Conservation (phyloP, 177 flowering plant genomes). For the Viscum album region DNA sequence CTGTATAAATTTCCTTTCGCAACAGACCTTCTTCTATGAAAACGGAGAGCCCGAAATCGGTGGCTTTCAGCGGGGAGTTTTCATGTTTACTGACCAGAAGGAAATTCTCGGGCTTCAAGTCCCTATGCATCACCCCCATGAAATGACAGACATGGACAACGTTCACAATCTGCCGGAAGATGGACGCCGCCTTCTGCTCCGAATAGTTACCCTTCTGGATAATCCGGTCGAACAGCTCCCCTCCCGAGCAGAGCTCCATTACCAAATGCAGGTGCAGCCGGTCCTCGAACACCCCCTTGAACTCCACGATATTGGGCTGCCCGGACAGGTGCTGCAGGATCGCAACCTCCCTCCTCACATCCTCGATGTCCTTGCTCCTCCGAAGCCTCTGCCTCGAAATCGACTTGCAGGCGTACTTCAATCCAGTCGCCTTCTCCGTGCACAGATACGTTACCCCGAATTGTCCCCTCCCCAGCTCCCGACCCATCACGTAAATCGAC, state of each 20-base stretch:
- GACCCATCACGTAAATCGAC: constrained; percentile 37
- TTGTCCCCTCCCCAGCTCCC: constrained; percentile 78
- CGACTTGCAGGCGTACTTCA: constrained; percentile 73
- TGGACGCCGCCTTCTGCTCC: constrained; percentile 54
- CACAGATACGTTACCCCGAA: constrained; percentile 76
- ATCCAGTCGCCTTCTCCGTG: constrained; percentile 45
- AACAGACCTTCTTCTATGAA: constrained; percentile 78
- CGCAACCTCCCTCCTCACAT: constrained; percentile 62
- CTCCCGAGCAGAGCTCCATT: constrained; percentile 92
- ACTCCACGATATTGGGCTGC: constrained; percentile 85
- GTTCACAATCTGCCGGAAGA: constrained; percentile 66
- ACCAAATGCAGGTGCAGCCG: constrained; percentile 50
- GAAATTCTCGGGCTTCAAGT: constrained; percentile 96
- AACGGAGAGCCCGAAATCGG: constrained; percentile 86
- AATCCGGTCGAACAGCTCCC: constrained; percentile 86
- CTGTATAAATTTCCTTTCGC: too few relatives aligned
- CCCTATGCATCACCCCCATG: constrained; percentile 96
- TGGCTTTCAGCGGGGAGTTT: constrained; percentile 58
- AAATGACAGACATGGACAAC: constrained; percentile 92
- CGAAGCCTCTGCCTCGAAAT: constrained; percentile 57
- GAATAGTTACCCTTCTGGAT: constrained; percentile 54
- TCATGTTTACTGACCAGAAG: constrained; percentile 48
- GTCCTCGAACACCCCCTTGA: constrained; percentile 85
- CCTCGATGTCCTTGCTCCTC: constrained; percentile 40
- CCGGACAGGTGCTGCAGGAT: constrained; percentile 71